Base-by-base conservation (phyloP, 495 filamentous ascomycete genomes). In the Talaromyces liani region DNA sequence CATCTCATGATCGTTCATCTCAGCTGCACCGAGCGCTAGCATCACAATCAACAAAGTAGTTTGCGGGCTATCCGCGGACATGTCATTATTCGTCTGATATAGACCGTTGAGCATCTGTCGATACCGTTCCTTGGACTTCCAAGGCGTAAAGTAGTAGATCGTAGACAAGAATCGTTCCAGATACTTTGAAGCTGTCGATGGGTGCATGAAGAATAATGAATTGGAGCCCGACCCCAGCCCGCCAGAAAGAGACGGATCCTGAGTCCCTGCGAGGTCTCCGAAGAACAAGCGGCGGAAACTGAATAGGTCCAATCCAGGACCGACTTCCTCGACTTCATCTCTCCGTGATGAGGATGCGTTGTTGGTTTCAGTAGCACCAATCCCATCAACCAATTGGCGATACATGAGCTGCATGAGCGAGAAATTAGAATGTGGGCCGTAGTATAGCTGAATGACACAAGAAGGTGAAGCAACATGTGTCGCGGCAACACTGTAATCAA, bases 251-350 rank as follows among this genome's bases (percentile, higher is more conserved):
- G 60, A 62, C 2, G 41, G 22, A n/a, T 76, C 77, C 29, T 72
- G 67, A 1, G 69, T 63, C 29, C 76, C 72, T 14, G 57, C 49
- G 2, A 76, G 74, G 6, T 71, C 76, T 0, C 78, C 78, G 39
- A 81, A 81, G 59, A 79, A 81, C 16, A 81, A 75, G 5, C 73
- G 70, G 7, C 78, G 75, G 55, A 77, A 77, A 58, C 74, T 78
- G 57, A 80, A 77, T 58, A 79, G 67, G 39, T 80, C 77, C 64
- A 81, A 51, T 24, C 77, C 77, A 3, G 77, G 74, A 7, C 75
- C 71, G 8, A 73, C 78, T 70, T 81, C 78, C 57, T 79, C 74
- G 0, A 80, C 76, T 27, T 73, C 72, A 16, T 71, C 68, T 12
- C 29, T 66, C 63, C 16, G 65, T 61, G n/a, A 65, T 65, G n/a